Percentiles rank a stretch among this genome's conserved stretches.
Evolutionary conservation across 208 protist species (phyloP).

Genomic region (Leptomonas pyrrhocoris): DNA sequence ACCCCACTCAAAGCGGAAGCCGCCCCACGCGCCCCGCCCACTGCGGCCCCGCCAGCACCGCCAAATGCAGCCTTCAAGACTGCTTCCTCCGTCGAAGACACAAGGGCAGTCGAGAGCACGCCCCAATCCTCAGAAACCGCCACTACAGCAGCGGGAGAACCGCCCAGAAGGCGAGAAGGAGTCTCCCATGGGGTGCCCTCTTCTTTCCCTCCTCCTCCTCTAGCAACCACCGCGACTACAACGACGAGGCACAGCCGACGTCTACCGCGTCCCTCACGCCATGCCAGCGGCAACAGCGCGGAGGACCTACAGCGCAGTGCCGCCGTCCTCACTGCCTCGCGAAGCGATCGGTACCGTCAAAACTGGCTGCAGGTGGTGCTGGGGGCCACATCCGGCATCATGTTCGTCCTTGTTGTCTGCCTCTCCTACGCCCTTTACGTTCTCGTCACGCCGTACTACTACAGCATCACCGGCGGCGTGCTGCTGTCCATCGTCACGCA

Average conservation of each 20-base stretch:
- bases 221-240: not conserved
- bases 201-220: no score
- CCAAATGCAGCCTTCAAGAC: no score
- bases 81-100: no score
- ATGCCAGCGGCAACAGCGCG: not conserved
- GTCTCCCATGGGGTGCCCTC: no score
- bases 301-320: not conserved
- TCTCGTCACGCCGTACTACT: constrained; percentile 59
- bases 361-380: constrained; percentile 58
- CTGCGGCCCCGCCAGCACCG: no score
- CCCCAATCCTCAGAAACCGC: no score
- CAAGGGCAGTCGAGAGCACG: no score
- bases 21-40: no score
- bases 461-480: constrained; percentile 54
- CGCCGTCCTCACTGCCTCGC: not conserved
- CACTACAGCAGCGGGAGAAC: no score
- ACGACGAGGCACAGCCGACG: not conserved
- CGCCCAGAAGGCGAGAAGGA: no score
- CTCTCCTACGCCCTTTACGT: constrained; percentile 48
- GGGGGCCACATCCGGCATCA: constrained; percentile 54
- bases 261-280: not conserved
- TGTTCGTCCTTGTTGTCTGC: constrained; percentile 50
- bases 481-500: constrained; percentile 73
- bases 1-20: no score
- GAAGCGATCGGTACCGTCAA: constrained; percentile 19